Evolutionary conservation across 768 basidiomycete genomes (phyloP), one percentile per base, ranked within the genome.

Genomic region (Floccularia luteovirens): DNA sequence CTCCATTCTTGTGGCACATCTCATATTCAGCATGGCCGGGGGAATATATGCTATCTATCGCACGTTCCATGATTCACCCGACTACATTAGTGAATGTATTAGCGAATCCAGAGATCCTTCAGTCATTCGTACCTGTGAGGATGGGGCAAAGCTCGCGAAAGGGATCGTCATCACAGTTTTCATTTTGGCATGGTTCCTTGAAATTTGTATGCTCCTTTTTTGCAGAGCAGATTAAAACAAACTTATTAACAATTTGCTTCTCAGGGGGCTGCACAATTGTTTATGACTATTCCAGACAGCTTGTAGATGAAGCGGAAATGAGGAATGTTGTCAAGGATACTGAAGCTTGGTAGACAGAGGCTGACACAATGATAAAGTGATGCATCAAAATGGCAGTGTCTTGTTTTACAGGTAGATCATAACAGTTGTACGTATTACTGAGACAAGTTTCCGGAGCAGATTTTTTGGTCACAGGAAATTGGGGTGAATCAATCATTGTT

Each of bases 261-360:
- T 37, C 46, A 70, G 72, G 69, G 63, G 67, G 63, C 43, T 69
- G 67, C 49, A 56, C 69, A 43, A 70, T 75, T 42, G 68, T 75
- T 31, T 57, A 56, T 28, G 58, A 56, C 39, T 73, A 75, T 44
- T 60, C 57, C 35, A 59, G 52, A 39, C 71, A 75, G 51, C 54
- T 75, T 36, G 60, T 51, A 24, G 71, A 71, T 45, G 70, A 74
- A 44, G 62, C 66, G 34, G 55, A 50, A 13, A 52, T 59, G 16
- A 56, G 58, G 31, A 57, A 55, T 32, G 54, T 63, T 33, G 59
- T 64, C 42, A 69, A 69, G 53, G 70, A 70, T 41, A 64, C 62
- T 12, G 68, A 70, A 48, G 59, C 63, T 22, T 69, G 67, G 65
- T 68, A 62, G 55, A 47, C 28, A 10, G 23, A 35, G 14, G 10